Percentiles rank a stretch among this genome's conserved stretches.
Evolutionary conservation across 176 grass and related monocot genomes (phyloP).

Genomic region (Poa pratensis): DNA sequence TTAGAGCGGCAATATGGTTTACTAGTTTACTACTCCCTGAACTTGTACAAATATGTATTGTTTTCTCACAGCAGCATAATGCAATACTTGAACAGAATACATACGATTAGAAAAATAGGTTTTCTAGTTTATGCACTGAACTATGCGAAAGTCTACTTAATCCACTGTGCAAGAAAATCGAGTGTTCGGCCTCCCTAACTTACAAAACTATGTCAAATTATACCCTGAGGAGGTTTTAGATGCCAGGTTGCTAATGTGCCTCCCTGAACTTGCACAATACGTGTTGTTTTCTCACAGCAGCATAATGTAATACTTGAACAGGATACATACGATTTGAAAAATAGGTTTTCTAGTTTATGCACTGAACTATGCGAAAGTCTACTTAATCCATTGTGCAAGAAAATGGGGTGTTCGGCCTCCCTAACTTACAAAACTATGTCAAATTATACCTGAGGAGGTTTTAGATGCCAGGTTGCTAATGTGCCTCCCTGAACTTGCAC

Average conservation of each 20-base stretch:
- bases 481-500: neutral
- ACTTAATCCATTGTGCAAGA: neutral
- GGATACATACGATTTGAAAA: neutral
- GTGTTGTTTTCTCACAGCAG: neutral
- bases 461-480: neutral
- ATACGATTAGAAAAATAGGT: too few relatives aligned
- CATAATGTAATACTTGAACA: slow-evolving; percentile 7
- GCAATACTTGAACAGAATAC: too few relatives aligned
- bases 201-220: too few relatives aligned
- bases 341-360: neutral
- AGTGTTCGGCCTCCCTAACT: too few relatives aligned
- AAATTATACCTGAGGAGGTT: neutral
- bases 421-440: neutral
- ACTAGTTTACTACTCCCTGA: neutral
- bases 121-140: too few relatives aligned
- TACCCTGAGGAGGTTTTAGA: too few relatives aligned
- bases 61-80: too few relatives aligned
- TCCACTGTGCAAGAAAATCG: too few relatives aligned
- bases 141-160: too few relatives aligned
- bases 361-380: neutral
- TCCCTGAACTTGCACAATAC: slow-evolving; percentile 2
- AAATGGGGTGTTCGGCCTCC: neutral
- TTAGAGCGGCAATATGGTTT: neutral
- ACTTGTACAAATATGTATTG: too few relatives aligned
- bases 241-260: too few relatives aligned